Percentiles rank a stretch among this genome's conserved stretches.
Conservation (phyloP, 2,329 filamentous ascomycete genomes). For the Fusarium tupiense region DNA sequence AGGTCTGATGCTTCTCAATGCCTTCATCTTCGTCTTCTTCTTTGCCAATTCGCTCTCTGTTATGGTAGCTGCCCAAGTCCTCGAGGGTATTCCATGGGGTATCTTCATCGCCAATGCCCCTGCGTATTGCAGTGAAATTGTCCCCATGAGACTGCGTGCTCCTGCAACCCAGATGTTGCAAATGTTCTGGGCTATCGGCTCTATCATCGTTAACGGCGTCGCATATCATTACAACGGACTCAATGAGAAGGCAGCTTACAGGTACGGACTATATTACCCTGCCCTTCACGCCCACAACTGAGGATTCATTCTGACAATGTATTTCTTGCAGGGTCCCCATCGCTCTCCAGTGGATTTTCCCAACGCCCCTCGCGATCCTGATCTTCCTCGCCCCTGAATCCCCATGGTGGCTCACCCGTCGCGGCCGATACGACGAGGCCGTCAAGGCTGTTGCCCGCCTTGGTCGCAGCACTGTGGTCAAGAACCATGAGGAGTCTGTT, state of each 20-base stretch:
- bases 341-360: slow-evolving; percentile 68
- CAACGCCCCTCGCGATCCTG: slow-evolving; percentile 62
- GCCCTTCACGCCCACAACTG: background rate
- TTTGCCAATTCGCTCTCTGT: slow-evolving; percentile 57
- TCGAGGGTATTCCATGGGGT: slow-evolving; percentile 71
- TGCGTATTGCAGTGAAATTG: slow-evolving; percentile 69
- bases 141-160: slow-evolving; percentile 64
- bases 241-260: slow-evolving; percentile 16
- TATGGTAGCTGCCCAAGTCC: slow-evolving; percentile 61
- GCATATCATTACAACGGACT: slow-evolving; percentile 60
- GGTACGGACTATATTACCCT: slow-evolving; percentile 16
- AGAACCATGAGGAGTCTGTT: slow-evolving; percentile 50
- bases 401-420: slow-evolving; percentile 65
- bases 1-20: slow-evolving; percentile 52
- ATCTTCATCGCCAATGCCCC: slow-evolving; percentile 71
- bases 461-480: background rate
- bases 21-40: slow-evolving; percentile 60
- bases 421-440: slow-evolving; percentile 55
- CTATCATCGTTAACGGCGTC: slow-evolving; percentile 66
- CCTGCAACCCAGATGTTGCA: slow-evolving; percentile 68
- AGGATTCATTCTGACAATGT: background rate
- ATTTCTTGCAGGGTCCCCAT: slow-evolving; percentile 56
- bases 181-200: slow-evolving; percentile 71
- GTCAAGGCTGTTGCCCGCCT: slow-evolving; percentile 45
- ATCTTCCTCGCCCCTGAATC: slow-evolving; percentile 61